Conservation (phyloP, 495 filamentous ascomycete genomes). For the Penicillium verhagenii region DNA sequence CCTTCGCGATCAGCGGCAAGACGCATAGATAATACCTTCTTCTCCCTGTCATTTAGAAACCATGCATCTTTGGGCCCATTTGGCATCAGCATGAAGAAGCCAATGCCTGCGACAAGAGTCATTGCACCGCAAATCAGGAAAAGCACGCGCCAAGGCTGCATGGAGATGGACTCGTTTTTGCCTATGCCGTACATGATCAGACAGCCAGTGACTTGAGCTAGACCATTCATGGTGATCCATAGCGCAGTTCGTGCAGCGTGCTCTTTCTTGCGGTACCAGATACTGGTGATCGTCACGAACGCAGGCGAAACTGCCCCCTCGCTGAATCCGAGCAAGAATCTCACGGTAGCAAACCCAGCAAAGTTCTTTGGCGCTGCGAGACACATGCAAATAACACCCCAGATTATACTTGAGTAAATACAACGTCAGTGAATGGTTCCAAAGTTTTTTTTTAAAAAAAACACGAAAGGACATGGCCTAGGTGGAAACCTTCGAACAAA, state of each 20-base stretch:
- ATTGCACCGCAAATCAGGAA: slow-evolving; percentile 52
- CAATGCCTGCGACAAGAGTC: slow-evolving; percentile 49
- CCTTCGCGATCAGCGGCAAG: slow-evolving; percentile 58
- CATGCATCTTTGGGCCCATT: slow-evolving; percentile 58
- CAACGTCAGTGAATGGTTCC: neutral
- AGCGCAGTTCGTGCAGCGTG: slow-evolving; percentile 36
- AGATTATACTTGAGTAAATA: slow-evolving; percentile 23
- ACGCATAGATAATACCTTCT: slow-evolving; percentile 51
- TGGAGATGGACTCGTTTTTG: slow-evolving; percentile 28
- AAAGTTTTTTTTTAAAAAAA: too few species aligned
- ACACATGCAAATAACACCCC: slow-evolving; percentile 52
- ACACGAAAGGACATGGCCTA: too few species aligned
- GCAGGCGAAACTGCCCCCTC: slow-evolving; percentile 43
- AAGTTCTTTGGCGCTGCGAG: slow-evolving; percentile 47
- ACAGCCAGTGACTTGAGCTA: slow-evolving; percentile 54
- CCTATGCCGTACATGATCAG: slow-evolving; percentile 58
- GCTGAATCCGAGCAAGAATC: slow-evolving; percentile 48
- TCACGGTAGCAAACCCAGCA: slow-evolving; percentile 41
- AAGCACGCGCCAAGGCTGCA: slow-evolving; percentile 48
- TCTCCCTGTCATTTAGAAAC: slow-evolving; percentile 55
- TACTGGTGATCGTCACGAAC: slow-evolving; percentile 27
- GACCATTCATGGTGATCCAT: slow-evolving; percentile 57
- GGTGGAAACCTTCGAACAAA: too few species aligned
- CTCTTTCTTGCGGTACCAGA: slow-evolving; percentile 44
- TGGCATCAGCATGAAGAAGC: slow-evolving; percentile 55